Conservation (phyloP, 805 yeast species). For the Saturnispora kantuleensis region DNA sequence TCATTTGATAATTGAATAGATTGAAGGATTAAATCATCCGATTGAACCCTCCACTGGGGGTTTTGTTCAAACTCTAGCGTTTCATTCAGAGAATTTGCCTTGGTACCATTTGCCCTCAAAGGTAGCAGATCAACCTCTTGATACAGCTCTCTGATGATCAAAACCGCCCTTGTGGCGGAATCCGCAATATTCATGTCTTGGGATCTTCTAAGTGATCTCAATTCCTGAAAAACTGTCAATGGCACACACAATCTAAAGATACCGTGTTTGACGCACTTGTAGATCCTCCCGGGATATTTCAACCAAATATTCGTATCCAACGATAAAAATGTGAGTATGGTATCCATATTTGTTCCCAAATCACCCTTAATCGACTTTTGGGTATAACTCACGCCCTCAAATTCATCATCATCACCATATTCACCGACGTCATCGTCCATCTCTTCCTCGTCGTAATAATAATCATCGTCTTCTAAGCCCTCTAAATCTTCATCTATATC, state of each 20-base stretch:
- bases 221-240: conserved; percentile 67
- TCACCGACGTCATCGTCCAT: conserved; percentile 3
- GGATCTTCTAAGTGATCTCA: conserved; percentile 59
- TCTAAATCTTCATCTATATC: conserved; percentile 11
- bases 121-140: conserved; percentile 47
- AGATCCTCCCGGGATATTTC: conserved; percentile 69
- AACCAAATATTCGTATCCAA: conserved; percentile 76
- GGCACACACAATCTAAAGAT: conserved; percentile 58
- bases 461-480: conserved; percentile 4
- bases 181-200: conserved; percentile 67
- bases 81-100: conserved; percentile 59
- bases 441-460: not conserved
- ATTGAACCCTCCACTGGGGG: conserved; percentile 60
- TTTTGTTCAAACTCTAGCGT: conserved; percentile 67
- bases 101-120: conserved; percentile 58
- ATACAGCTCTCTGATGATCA: conserved; percentile 59
- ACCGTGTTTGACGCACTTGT: conserved; percentile 52
- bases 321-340: conserved; percentile 45
- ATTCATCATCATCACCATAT: not conserved
- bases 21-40: conserved; percentile 58
- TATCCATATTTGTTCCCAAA: conserved; percentile 49
- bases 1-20: conserved; percentile 31
- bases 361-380: conserved; percentile 30
- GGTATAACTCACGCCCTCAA: not conserved
- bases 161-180: conserved; percentile 73